Conservation (phyloP, 192 early-diverging fungal species). For the Backusella tarrabulga region DNA sequence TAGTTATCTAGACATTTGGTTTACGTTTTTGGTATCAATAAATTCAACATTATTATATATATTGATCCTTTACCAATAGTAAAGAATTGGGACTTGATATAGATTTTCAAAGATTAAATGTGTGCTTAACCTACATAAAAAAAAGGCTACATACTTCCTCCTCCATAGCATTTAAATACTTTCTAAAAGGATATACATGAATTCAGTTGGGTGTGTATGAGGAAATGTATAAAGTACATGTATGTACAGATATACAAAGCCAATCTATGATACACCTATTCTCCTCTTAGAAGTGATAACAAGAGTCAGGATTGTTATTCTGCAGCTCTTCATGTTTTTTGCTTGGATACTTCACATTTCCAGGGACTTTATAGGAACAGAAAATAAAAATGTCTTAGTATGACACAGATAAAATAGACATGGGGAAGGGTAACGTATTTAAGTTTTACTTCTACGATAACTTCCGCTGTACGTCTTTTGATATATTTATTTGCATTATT, state of each 20-base stretch:
- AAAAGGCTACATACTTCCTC: not conserved
- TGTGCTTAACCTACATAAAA: too few relatives aligned
- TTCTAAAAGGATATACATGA: not conserved
- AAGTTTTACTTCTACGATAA: not conserved
- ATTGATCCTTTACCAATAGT: too few relatives aligned
- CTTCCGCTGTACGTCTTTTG: not conserved
- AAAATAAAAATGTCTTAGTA: not conserved
- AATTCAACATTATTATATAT: too few relatives aligned
- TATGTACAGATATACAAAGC: not conserved
- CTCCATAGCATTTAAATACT: not conserved
- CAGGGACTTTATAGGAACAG: not conserved
- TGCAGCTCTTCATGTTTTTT: not conserved
- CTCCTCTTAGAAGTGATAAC: not conserved
- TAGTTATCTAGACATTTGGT: not conserved
- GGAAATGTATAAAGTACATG: not conserved
- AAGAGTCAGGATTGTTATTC: not conserved
- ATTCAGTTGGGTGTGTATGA: not conserved
- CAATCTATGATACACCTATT: not conserved
- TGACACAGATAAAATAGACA: not conserved
- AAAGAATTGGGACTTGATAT: too few relatives aligned
- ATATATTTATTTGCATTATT: not conserved
- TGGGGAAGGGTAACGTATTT: not conserved
- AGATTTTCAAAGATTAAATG: too few relatives aligned
- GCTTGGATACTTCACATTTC: not conserved
- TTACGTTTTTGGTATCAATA: not conserved